Evolutionary conservation across 2,329 filamentous ascomycete genomes (phyloP).

Genomic region (Helotiales sp.): DNA sequence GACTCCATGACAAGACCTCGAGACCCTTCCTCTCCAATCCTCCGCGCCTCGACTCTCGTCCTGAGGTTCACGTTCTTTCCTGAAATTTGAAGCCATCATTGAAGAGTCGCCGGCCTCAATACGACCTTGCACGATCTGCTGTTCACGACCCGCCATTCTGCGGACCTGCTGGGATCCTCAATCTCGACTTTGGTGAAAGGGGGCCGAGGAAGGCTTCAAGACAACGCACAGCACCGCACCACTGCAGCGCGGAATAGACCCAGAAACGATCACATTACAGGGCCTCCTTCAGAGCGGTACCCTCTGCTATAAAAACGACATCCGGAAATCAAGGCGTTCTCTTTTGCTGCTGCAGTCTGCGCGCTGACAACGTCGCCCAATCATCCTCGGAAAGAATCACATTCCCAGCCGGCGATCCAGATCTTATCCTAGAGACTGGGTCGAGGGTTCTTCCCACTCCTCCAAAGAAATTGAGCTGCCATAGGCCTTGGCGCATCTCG

Average conservation of each 20-base stretch:
- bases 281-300: not conserved
- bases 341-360: not conserved
- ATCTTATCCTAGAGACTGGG: not conserved
- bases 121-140: not conserved
- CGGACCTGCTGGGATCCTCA: not conserved
- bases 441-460: not conserved
- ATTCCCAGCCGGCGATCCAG: not conserved
- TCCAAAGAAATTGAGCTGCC: not conserved
- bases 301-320: not conserved
- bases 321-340: not conserved
- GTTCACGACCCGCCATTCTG: not conserved
- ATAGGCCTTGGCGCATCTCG: not conserved
- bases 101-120: not conserved
- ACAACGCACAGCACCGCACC: not conserved
- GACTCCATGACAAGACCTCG: not conserved
- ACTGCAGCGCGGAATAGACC: slow-evolving; percentile 2
- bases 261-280: not conserved
- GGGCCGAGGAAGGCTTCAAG: not conserved
- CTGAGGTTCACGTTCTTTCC: not conserved
- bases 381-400: no score
- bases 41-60: not conserved
- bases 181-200: not conserved
- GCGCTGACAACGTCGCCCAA: no score
- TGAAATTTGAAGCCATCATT: not conserved
- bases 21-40: not conserved